Evolutionary conservation across 768 basidiomycete genomes (phyloP).

Genomic region (Lactarius evosmus): DNA sequence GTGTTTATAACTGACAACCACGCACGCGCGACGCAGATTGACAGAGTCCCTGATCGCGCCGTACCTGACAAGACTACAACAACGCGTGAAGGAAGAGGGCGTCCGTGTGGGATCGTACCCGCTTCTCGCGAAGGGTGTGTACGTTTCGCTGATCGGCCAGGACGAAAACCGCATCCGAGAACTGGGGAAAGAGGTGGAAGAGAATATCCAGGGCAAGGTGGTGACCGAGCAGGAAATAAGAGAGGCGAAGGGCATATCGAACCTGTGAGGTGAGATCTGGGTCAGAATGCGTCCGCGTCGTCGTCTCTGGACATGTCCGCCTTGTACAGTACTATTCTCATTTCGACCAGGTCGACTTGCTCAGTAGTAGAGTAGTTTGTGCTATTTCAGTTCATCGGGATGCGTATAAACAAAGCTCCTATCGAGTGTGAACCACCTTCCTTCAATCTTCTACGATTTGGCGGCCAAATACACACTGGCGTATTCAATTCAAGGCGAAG

Average conservation of each 20-base stretch:
- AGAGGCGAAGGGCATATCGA: constrained; percentile 40
- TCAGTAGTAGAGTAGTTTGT: too few relatives aligned
- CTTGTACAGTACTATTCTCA: too few relatives aligned
- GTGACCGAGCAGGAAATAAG: constrained; percentile 65
- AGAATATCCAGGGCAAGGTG: constrained; percentile 52
- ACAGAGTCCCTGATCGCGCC: constrained; percentile 88
- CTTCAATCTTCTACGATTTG: too few relatives aligned
- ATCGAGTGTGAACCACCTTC: too few relatives aligned
- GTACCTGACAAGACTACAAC: constrained; percentile 75
- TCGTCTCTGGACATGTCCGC: not conserved
- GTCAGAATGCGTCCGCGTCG: constrained; percentile 1
- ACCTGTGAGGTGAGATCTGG: not conserved
- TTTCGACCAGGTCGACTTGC: too few relatives aligned
- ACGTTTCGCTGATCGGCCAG: constrained; percentile 57
- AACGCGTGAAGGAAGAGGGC: constrained; percentile 66
- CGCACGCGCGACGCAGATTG: constrained; percentile 40
- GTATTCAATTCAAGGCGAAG: too few relatives aligned
- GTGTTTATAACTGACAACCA: constrained; percentile 6
- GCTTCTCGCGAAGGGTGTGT: constrained; percentile 55
- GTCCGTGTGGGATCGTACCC: constrained; percentile 84
- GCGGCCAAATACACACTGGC: too few relatives aligned
- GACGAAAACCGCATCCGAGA: constrained; percentile 47
- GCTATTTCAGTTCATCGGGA: too few relatives aligned
- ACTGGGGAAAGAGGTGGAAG: constrained; percentile 61
- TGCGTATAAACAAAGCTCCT: too few relatives aligned